These are phyloP conservation scores for Coemansia asiatica DNA, from an alignment of 192 early-diverging fungal species.

Conservation along the genomic window DNA sequence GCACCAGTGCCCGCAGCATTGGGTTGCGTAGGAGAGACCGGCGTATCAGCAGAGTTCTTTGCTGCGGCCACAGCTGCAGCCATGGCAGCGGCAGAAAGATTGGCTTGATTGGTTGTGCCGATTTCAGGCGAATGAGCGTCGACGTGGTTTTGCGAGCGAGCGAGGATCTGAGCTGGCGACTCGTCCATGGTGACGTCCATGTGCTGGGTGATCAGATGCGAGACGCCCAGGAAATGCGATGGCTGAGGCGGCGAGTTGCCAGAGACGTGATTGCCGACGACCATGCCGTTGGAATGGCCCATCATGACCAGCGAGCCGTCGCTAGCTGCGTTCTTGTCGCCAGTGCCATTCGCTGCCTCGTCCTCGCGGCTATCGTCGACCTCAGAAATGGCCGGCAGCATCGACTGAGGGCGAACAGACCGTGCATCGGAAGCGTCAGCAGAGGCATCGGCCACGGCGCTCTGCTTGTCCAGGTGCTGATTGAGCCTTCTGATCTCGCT, in stretches of 20 bases:
- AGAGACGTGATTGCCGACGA: slow-evolving; percentile 8
- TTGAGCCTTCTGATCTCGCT: slow-evolving; percentile 52
- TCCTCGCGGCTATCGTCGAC: slow-evolving; percentile 7
- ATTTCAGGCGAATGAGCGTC: slow-evolving; percentile 48
- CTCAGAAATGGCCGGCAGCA: slow-evolving; percentile 28
- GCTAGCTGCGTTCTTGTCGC: slow-evolving; percentile 3
- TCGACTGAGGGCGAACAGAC: slow-evolving; percentile 1
- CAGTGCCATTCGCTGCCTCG: background rate
- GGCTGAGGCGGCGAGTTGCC: slow-evolving; percentile 30
- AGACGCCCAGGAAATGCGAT: slow-evolving; percentile 19
- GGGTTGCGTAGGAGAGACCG: background rate
- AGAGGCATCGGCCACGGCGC: background rate
- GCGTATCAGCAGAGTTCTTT: background rate
- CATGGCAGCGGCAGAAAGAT: slow-evolving; percentile 1
- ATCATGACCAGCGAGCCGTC: slow-evolving; percentile 41
- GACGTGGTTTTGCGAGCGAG: slow-evolving; percentile 34
- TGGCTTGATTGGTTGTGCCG: slow-evolving; percentile 9
- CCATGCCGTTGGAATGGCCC: slow-evolving; percentile 17
- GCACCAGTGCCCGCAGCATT: background rate
- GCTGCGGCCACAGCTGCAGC: slow-evolving; percentile 2
- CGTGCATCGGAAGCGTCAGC: background rate
- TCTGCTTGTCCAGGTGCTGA: slow-evolving; percentile 42
- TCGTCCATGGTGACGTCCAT: slow-evolving; percentile 18
- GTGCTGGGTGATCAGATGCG: slow-evolving; percentile 14
- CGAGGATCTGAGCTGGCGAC: slow-evolving; percentile 28